Conservation (phyloP, 176 grass and related monocot genomes). For the Hsuehochloa calcarea region DNA sequence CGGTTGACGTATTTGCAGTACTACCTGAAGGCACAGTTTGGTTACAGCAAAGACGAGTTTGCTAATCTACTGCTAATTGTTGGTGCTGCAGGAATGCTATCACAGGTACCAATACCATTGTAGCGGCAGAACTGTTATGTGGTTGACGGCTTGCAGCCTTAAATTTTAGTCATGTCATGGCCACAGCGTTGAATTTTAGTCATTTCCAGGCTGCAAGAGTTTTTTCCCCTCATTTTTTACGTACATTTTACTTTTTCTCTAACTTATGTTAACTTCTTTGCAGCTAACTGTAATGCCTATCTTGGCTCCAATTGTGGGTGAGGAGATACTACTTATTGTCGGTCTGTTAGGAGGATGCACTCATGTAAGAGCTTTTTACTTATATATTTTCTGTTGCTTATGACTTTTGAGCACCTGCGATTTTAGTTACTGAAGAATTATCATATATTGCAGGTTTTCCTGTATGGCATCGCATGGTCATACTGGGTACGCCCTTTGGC, state of each 20-base stretch:
- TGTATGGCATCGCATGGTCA: conserved; percentile 89
- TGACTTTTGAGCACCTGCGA: neutral
- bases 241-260: neutral
- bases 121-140: neutral
- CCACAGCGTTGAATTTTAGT: neutral
- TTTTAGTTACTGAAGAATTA: conserved; percentile 30
- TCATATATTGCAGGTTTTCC: conserved; percentile 66
- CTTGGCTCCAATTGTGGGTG: conserved; percentile 60
- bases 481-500: conserved; percentile 65
- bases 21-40: conserved; percentile 83
- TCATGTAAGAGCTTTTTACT: conserved; percentile 55
- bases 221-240: neutral
- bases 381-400: neutral
- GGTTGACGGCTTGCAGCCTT: neutral
- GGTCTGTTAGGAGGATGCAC: conserved; percentile 71
- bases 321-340: conserved; percentile 76
- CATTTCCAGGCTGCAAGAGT: neutral
- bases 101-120: conserved; percentile 52
- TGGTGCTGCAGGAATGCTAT: conserved; percentile 62
- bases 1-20: conserved; percentile 51
- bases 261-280: conserved; percentile 3
- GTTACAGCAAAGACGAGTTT: conserved; percentile 89
- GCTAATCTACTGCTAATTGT: conserved; percentile 77
- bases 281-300: conserved; percentile 89
- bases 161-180: neutral